Evolutionary conservation across 257 asterid species (phyloP).

Genomic region (Solanum peruvianum): DNA sequence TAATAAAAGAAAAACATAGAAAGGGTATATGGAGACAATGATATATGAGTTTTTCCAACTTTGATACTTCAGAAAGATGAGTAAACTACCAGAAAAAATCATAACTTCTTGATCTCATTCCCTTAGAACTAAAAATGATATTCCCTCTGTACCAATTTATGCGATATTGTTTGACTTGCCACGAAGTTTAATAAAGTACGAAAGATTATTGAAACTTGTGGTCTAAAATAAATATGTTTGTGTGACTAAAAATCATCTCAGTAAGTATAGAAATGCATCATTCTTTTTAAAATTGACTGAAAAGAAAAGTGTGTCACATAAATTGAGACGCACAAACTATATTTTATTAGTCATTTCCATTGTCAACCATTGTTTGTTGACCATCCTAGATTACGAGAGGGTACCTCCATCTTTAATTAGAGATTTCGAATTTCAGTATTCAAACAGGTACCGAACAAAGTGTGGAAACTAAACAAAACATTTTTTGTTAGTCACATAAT

Average conservation of each 20-base stretch:
- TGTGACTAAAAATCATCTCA: neutral
- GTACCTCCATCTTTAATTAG: neutral
- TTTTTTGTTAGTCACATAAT: neutral
- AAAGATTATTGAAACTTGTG: neutral
- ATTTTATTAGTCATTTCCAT: neutral
- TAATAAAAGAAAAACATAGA: neutral
- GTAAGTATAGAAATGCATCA: neutral
- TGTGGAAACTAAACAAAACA: neutral
- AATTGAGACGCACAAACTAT: neutral
- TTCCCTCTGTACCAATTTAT: neutral
- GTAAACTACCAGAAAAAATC: neutral
- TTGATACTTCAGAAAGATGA: neutral
- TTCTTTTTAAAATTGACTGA: neutral
- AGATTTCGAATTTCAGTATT: neutral
- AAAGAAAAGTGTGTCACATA: neutral
- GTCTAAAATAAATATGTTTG: neutral
- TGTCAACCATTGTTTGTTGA: neutral
- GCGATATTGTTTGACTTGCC: neutral
- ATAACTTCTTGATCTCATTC: neutral
- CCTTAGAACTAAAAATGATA: neutral
- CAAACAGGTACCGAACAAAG: neutral
- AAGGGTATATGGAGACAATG: neutral
- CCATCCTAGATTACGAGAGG: neutral
- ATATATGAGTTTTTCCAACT: neutral
- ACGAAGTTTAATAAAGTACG: accelerated